Evolutionary conservation across 441 rosid genomes (phyloP), one percentile per base, ranked within the genome.

Genomic region (Omphalea diandra): DNA sequence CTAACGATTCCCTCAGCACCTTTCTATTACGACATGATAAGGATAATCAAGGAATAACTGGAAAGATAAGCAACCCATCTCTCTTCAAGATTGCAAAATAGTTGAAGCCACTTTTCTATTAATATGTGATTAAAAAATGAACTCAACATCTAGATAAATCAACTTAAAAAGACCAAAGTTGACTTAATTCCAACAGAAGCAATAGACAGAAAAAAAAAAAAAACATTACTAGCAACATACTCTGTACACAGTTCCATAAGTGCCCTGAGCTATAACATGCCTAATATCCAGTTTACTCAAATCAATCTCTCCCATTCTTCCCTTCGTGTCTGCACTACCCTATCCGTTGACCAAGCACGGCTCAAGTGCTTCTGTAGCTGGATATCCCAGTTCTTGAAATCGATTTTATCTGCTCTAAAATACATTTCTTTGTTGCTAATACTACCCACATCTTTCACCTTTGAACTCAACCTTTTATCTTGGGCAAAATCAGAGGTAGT

Each of bases 271-370:
- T 52, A 93, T 69, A 32, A 81, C 86, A 70, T 78, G 40, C 47
- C 79, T 81, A 7, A 86, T 79, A 54, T 84, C 91, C 69, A 93
- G 62, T 74, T 89, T 93, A 20, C 86, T 75, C 77, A 91, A 77
- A 76, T 91, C 96, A 81, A 93, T 87, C 84, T n/a, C n/a, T 89
- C 97, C 97, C 97, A 93, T 70, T 87, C 94, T 75, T 88, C 94
- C 50, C 75, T 80, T 49, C 26, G 60, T 3, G 55, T 55, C 64
- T 69, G 80, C 47, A 73, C 82, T 66, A 82, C 89, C 71, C 73
- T 63, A 69, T 82, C 87, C 55, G 85, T 87, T 0, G 97, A 89
- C 90, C 91, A 88, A 81, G 84, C 94, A 75, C 83, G 77, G 75
- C 87, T 88, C 38, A 90, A 40, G 72, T 92, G 93, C 83, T 85